phyloP scores from a whole-genome alignment of 2,329 filamentous ascomycete species.

The Phaeomoniella chlamydospora region DNA sequence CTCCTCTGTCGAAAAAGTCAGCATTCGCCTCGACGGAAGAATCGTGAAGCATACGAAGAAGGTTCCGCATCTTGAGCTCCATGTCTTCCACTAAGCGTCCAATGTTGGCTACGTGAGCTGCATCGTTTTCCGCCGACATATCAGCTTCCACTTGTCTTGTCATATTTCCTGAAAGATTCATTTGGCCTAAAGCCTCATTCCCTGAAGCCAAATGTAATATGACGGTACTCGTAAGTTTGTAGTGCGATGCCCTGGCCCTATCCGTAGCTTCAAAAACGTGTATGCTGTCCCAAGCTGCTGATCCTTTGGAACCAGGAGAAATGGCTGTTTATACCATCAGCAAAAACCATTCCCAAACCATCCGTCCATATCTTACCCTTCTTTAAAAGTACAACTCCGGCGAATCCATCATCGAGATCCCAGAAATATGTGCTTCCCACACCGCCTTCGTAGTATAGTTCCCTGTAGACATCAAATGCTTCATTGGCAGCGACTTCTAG shows the following conservation, averaged over 20 bases:
- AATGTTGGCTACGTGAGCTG: constrained; percentile 89
- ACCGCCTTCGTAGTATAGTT: constrained; percentile 88
- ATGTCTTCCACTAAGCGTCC: constrained; percentile 94
- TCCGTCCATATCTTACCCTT: constrained; percentile 48
- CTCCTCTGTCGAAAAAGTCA: constrained; percentile 44
- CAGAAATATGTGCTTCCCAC: constrained; percentile 95
- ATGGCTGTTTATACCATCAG: constrained; percentile 35
- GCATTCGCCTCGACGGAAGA: background rate
- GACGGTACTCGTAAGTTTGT: constrained; percentile 94
- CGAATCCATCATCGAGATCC: constrained; percentile 96
- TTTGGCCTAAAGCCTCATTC: constrained; percentile 52
- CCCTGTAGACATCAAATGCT: constrained; percentile 91
- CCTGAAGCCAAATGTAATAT: constrained; percentile 69
- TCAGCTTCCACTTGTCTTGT: constrained; percentile 91
- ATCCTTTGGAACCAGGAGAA: constrained; percentile 47
- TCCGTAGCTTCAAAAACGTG: constrained; percentile 97
- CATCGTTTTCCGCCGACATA: constrained; percentile 75
- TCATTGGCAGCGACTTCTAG: constrained; percentile 93
- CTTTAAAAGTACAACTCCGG: constrained; percentile 88
- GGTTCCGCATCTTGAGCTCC: constrained; percentile 98
- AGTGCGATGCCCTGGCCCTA: constrained; percentile 70
- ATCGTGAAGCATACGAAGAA: constrained; percentile 45
- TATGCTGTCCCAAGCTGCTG: constrained; percentile 92
- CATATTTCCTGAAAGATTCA: constrained; percentile 96
- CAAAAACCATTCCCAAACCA: constrained; percentile 1